Evolutionary conservation across 1,284 basidiomycete species (phyloP).

Genomic region (Ganoderma lingzhi): DNA sequence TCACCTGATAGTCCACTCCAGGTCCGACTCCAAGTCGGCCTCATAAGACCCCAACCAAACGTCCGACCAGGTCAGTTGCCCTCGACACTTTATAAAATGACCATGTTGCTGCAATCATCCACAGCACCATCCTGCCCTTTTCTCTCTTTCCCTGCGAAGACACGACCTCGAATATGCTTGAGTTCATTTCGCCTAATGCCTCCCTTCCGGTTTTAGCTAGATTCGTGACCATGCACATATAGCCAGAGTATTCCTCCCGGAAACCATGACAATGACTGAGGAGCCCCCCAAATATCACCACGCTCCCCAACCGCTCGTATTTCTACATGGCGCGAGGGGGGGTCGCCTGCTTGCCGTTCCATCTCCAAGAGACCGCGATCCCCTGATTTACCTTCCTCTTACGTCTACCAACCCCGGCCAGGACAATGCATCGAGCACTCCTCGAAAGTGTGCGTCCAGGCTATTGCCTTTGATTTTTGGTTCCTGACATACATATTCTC

Average conservation of each 20-base stretch:
- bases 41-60: not conserved
- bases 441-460: slow-evolving; percentile 12
- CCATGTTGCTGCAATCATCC: not conserved
- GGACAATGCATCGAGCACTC: not conserved
- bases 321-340: not conserved
- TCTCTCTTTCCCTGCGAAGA: not conserved
- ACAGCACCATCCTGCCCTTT: not conserved
- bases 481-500: not conserved
- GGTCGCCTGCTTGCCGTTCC: slow-evolving; percentile 6
- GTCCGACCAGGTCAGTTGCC: not conserved
- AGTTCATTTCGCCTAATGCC: not conserved
- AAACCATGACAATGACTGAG: slow-evolving; percentile 10
- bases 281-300: slow-evolving; percentile 8
- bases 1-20: slow-evolving; percentile 3
- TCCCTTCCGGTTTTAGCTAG: not conserved
- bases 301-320: slow-evolving; percentile 16
- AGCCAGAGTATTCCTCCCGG: slow-evolving; percentile 17
- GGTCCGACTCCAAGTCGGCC: slow-evolving; percentile 15
- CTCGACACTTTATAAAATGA: not conserved
- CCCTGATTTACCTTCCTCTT: slow-evolving; percentile 11
- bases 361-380: not conserved
- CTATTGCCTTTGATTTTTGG: not conserved
- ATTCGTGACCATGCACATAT: not conserved
- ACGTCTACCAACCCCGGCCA: not conserved
- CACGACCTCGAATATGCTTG: slow-evolving; percentile 13